phyloP scores from a whole-genome alignment of 225 moss, liverwort and hornwort species.

The Ulota crispa region DNA sequence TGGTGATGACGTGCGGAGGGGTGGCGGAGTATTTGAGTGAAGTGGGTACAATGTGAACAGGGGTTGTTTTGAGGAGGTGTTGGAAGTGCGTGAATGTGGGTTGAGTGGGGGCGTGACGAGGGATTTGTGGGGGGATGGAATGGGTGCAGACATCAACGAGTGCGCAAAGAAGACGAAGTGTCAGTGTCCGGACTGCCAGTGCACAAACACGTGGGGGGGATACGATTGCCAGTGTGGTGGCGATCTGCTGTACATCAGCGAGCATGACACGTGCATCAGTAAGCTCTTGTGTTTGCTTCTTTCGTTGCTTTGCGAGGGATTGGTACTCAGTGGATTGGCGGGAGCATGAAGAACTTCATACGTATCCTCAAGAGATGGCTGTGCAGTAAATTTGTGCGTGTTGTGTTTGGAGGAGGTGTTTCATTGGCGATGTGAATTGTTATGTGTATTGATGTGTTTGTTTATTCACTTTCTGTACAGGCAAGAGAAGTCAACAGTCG shows the following conservation, averaged over 20 bases:
- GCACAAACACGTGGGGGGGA: conserved; percentile 73
- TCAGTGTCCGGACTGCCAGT: conserved; percentile 71
- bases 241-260: conserved; percentile 67
- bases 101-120: neutral
- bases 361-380: too few species aligned
- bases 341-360: too few species aligned
- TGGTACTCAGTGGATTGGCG: neutral
- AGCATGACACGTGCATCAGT: conserved; percentile 76
- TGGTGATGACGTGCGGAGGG: neutral
- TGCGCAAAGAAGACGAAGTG: conserved; percentile 63
- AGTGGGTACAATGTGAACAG: neutral
- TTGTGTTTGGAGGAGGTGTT: neutral
- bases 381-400: neutral
- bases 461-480: conserved; percentile 11
- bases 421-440: neutral
- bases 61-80: neutral
- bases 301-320: neutral
- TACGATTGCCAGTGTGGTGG: conserved; percentile 72
- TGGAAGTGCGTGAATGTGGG: neutral
- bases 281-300: conserved; percentile 15
- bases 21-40: neutral
- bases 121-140: neutral
- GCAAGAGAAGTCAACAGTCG: conserved; percentile 30
- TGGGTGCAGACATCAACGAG: conserved; percentile 55
- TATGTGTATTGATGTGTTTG: neutral